Evolutionary conservation across 2,329 filamentous ascomycete genomes (phyloP).

Genomic region (Lachnum nothofagi): DNA sequence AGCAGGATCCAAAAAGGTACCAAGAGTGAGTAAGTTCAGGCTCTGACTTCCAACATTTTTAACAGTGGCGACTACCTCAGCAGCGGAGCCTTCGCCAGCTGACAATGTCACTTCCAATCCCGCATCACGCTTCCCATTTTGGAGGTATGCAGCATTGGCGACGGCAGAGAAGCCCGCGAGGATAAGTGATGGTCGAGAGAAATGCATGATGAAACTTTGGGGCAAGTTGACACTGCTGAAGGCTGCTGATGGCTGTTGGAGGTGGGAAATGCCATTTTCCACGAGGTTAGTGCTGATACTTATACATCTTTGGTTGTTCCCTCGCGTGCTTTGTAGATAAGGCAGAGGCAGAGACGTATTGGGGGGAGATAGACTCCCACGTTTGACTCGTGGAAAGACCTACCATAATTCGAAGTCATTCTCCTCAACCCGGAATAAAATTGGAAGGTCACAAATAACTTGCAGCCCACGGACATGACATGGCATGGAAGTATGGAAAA

Average conservation of each 20-base stretch:
- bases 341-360: too few species aligned
- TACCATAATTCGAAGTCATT: too few species aligned
- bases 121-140: constrained; percentile 4
- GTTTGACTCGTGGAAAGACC: not conserved
- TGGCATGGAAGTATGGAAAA: not conserved
- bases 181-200: constrained; percentile 22
- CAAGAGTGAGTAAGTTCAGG: constrained; percentile 38
- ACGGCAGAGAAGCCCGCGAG: constrained; percentile 13
- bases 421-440: not conserved
- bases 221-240: too few species aligned
- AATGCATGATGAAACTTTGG: constrained; percentile 26
- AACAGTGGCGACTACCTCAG: constrained; percentile 37
- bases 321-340: not conserved
- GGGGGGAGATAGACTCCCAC: too few species aligned
- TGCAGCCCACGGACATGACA: not conserved
- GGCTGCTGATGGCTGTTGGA: not conserved
- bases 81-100: constrained; percentile 31
- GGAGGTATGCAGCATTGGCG: constrained; percentile 19
- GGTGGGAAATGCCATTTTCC: constrained; percentile 5
- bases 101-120: constrained; percentile 26
- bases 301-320: not conserved
- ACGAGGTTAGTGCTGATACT: not conserved
- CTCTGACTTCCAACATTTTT: constrained; percentile 37
- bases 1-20: constrained; percentile 37
- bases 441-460: not conserved